A percentile compares a stretch with the other conserved stretches of the same genome.
Conservation (phyloP, 345 rosid species). For the Brassica incana region DNA sequence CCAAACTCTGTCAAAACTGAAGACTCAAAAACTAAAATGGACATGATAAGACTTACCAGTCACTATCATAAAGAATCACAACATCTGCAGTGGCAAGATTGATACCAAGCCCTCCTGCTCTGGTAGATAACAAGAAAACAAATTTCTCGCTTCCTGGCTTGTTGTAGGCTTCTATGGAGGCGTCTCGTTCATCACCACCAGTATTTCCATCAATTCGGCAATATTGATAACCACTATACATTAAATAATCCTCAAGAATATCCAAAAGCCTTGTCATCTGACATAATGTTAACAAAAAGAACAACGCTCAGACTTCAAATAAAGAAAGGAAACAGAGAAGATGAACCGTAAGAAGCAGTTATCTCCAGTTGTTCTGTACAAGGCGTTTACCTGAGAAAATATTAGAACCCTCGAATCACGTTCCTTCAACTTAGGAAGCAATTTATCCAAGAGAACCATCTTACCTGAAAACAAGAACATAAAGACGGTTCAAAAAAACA, state of each 20-base stretch:
- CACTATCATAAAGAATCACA: slow-evolving; percentile 97
- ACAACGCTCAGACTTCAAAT: slow-evolving; percentile 21
- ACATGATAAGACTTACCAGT: slow-evolving; percentile 59
- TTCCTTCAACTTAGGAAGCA: slow-evolving; percentile 96
- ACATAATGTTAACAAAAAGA: slow-evolving; percentile 22
- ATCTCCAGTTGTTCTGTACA: neutral
- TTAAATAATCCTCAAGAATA: slow-evolving; percentile 95
- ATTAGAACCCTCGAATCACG: slow-evolving; percentile 99
- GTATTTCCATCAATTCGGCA: slow-evolving; percentile 99
- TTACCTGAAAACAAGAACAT: slow-evolving; percentile 59
- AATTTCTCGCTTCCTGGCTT: slow-evolving; percentile 98
- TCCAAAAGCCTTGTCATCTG: slow-evolving; percentile 99
- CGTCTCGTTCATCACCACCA: slow-evolving; percentile 99
- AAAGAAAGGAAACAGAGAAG: slow-evolving; percentile 12
- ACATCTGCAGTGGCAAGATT: slow-evolving; percentile 99
- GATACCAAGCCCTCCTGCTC: slow-evolving; percentile 99
- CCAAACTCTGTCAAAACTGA: slow-evolving; percentile 30
- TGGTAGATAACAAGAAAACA: slow-evolving; percentile 92
- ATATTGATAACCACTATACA: slow-evolving; percentile 84
- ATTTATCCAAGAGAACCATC: slow-evolving; percentile 97
- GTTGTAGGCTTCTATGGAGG: slow-evolving; percentile 90
- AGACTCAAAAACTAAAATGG: slow-evolving; percentile 2
- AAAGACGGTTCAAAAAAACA: slow-evolving; percentile 10
- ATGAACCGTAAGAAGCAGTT: neutral
- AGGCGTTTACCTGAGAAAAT: slow-evolving; percentile 78